Conservation (phyloP, 345 rosid genomes). For the Aquilaria sinensis region DNA sequence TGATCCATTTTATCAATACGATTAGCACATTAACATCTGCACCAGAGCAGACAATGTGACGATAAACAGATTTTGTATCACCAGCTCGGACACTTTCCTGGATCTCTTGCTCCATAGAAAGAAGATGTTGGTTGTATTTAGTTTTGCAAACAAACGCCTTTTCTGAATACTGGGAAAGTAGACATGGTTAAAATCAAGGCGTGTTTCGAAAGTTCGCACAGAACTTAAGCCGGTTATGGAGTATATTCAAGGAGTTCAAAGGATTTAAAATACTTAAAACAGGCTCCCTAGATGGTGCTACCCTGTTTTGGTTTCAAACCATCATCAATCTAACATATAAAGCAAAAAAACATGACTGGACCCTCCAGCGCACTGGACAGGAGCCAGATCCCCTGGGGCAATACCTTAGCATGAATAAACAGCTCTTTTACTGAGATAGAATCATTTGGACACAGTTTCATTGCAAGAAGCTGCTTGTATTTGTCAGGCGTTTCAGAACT, state of each 20-base stretch:
- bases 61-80: slow-evolving; percentile 65
- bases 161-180: slow-evolving; percentile 51
- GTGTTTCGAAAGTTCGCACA: not conserved
- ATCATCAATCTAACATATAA: too few relatives aligned
- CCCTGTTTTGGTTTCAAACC: too few relatives aligned
- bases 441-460: slow-evolving; percentile 55
- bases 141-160: slow-evolving; percentile 43
- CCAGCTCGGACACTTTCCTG: slow-evolving; percentile 63
- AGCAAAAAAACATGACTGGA: too few relatives aligned
- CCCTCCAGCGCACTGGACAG: not conserved
- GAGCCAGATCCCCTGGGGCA: not conserved
- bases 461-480: slow-evolving; percentile 34
- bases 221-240: not conserved
- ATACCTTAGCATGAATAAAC: slow-evolving; percentile 78
- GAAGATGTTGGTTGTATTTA: slow-evolving; percentile 36
- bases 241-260: not conserved
- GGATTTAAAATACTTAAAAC: not conserved
- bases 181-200: slow-evolving; percentile 5
- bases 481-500: slow-evolving; percentile 42
- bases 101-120: slow-evolving; percentile 40
- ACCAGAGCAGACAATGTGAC: slow-evolving; percentile 55
- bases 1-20: not conserved
- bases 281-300: too few relatives aligned
- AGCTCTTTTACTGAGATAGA: slow-evolving; percentile 62
- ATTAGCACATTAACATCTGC: slow-evolving; percentile 38